These are phyloP conservation scores for Vitis hybrid DNA, from an alignment of 177 flowering plant genomes.

Conservation along the genomic window DNA sequence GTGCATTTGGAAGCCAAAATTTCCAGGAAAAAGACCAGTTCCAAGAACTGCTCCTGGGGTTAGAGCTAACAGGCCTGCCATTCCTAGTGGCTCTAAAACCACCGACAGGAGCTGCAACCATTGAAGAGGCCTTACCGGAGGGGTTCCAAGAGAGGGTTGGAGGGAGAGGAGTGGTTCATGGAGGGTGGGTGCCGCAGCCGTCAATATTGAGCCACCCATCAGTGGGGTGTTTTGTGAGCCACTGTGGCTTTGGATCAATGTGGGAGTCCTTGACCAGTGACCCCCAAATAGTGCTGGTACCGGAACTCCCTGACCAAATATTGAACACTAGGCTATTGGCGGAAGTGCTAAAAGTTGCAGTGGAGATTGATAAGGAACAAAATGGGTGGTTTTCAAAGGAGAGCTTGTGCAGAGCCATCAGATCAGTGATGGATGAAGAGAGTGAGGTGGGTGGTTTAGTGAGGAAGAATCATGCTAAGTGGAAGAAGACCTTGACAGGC, in stretches of 20 bases:
- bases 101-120: too few relatives aligned
- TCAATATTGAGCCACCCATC: slow-evolving; percentile 27
- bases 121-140: slow-evolving; percentile 19
- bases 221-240: slow-evolving; percentile 30
- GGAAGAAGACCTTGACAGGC: slow-evolving; percentile 26
- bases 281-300: slow-evolving; percentile 43
- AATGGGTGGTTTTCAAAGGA: slow-evolving; percentile 47
- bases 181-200: slow-evolving; percentile 41
- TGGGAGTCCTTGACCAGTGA: slow-evolving; percentile 43
- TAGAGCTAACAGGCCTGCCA: too few relatives aligned
- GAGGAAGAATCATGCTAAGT: slow-evolving; percentile 39
- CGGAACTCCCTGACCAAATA: slow-evolving; percentile 49
- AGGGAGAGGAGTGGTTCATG: slow-evolving; percentile 25
- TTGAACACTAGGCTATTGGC: slow-evolving; percentile 44
- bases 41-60: slow-evolving; percentile 19
- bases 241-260: slow-evolving; percentile 49
- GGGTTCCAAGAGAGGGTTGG: slow-evolving; percentile 26
- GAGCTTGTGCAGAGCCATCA: slow-evolving; percentile 36
- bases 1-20: slow-evolving; percentile 7
- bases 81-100: too few relatives aligned
- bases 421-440: slow-evolving; percentile 41
- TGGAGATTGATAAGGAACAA: slow-evolving; percentile 42
- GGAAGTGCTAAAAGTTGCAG: slow-evolving; percentile 41
- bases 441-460: slow-evolving; percentile 30
- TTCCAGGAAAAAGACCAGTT: slow-evolving; percentile 13